Evolutionary conservation across 2,329 filamentous ascomycete genomes (phyloP), one percentile per base, ranked within the genome.

Genomic region (Chalara sp.): DNA sequence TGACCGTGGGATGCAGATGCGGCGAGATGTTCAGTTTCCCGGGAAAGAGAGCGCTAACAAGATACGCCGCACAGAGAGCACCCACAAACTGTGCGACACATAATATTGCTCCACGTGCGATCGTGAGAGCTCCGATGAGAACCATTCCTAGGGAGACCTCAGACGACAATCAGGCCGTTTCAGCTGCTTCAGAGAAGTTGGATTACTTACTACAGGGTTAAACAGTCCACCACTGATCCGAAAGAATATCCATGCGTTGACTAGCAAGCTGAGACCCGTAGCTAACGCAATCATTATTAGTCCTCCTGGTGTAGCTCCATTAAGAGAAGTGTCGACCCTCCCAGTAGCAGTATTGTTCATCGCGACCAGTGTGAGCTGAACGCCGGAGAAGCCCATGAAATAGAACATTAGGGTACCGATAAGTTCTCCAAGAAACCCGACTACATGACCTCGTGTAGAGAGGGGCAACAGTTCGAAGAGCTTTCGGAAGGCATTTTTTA

Each of bases 401-500:
- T 65, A 50, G 47, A 65, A 66, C 48, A 66, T 51, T 39, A 74
- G 72, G 0, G 76, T 80, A 32, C 76, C 76, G 10, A 75, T 66
- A 29, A 78, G 75, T 61, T 80, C 76, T 21, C 73, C 73, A 7
- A 73, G 47, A 11, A 69, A 65, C 32, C 72, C 74, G 41, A 78
- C 67, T 44, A 72, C 53, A 56, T 76, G 73, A 47, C 72, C 71
- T 28, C 72, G 69, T 47, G 56, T 53, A 37, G 8, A 52, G 12
- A 33, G 46, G 13, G 55, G 59, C 31, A 54, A 47, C 12, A 51
- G 30, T 32, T 51, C 45, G 50, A 62, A 58, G 11, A 58, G 7
- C 10, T 32, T 52, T 32, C 41, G 37, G 33, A 58, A 62, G 7
- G 56, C 13, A 6, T 46, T 40, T 21, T 55, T 57, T 8, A 62